A percentile compares a stretch with the other conserved stretches of the same genome.
phyloP scores from a whole-genome alignment of 768 basidiomycete species.

The Pleurotus citrinopileatus region DNA sequence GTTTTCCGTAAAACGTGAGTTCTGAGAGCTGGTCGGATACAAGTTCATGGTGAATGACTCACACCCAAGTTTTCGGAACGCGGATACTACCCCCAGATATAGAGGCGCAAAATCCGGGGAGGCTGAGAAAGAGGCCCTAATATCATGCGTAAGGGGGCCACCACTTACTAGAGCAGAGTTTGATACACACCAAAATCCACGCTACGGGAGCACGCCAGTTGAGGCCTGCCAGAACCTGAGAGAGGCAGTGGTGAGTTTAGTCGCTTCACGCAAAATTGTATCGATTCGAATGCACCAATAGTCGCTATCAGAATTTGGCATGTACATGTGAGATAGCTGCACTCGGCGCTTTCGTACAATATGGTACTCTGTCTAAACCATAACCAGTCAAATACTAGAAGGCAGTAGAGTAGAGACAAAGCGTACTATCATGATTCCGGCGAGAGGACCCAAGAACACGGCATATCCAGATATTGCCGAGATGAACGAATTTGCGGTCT shows the following conservation, averaged over 20 bases:
- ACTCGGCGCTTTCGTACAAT: constrained; percentile 21
- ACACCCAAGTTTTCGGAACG: constrained; percentile 22
- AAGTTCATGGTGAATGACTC: constrained; percentile 5
- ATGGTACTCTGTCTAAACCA: constrained; percentile 24
- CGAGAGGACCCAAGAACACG: constrained; percentile 28
- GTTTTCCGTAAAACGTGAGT: too few species aligned
- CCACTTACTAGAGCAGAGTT: not conserved
- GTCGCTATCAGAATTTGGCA: constrained; percentile 21
- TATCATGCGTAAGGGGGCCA: not conserved
- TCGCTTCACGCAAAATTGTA: too few species aligned
- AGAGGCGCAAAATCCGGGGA: constrained; percentile 25
- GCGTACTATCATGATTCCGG: constrained; percentile 29
- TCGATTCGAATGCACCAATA: constrained; percentile 30
- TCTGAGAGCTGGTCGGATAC: not conserved
- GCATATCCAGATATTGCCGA: constrained; percentile 28
- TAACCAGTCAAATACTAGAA: not conserved
- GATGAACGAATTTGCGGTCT: constrained; percentile 24
- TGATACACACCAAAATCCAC: constrained; percentile 22
- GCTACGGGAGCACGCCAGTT: constrained; percentile 22
- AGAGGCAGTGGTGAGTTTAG: not conserved
- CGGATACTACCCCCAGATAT: constrained; percentile 15
- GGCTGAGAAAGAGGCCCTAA: constrained; percentile 27
- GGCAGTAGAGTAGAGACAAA: not conserved
- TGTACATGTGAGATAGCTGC: constrained; percentile 26
- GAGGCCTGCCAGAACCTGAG: constrained; percentile 20